These are phyloP conservation scores for Aspergillus luchuensis DNA, from an alignment of 2,329 filamentous ascomycete species.

Conservation along the genomic window DNA sequence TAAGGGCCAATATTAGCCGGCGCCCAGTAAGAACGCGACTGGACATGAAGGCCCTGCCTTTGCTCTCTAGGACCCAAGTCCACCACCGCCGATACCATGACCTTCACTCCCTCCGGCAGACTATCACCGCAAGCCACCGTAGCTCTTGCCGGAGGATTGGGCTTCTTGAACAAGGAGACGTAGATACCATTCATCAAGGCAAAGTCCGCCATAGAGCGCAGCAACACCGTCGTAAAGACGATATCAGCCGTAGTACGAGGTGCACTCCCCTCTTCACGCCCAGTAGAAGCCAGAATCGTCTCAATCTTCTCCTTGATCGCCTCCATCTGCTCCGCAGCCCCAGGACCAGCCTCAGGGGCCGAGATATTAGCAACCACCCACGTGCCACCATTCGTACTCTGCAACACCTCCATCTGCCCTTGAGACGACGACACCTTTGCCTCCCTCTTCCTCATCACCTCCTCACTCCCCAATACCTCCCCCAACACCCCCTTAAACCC, in stretches of 20 bases:
- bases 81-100: slow-evolving; percentile 61
- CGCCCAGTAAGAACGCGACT: slow-evolving; percentile 94
- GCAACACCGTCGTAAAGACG: slow-evolving; percentile 61
- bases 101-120: slow-evolving; percentile 62
- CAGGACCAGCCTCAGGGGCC: slow-evolving; percentile 42
- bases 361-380: slow-evolving; percentile 43
- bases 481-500: slow-evolving; percentile 54
- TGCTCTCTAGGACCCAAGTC: slow-evolving; percentile 36
- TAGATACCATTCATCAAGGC: slow-evolving; percentile 74
- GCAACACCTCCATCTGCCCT: slow-evolving; percentile 17
- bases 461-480: slow-evolving; percentile 15
- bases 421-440: neutral
- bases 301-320: slow-evolving; percentile 24
- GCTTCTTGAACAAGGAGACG: slow-evolving; percentile 68
- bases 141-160: slow-evolving; percentile 82
- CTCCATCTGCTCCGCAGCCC: slow-evolving; percentile 45
- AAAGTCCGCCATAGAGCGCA: slow-evolving; percentile 81
- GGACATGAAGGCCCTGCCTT: slow-evolving; percentile 73
- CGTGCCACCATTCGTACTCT: slow-evolving; percentile 27
- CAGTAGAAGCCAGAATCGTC: slow-evolving; percentile 27
- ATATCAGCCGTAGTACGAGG: slow-evolving; percentile 41
- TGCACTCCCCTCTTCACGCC: neutral
- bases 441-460: slow-evolving; percentile 7
- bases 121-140: slow-evolving; percentile 75
- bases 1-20: slow-evolving; percentile 97